Evolutionary conservation across 1,139 yeast species (phyloP), one percentile per base, ranked within the genome.

Genomic region (Pichia sp.): DNA sequence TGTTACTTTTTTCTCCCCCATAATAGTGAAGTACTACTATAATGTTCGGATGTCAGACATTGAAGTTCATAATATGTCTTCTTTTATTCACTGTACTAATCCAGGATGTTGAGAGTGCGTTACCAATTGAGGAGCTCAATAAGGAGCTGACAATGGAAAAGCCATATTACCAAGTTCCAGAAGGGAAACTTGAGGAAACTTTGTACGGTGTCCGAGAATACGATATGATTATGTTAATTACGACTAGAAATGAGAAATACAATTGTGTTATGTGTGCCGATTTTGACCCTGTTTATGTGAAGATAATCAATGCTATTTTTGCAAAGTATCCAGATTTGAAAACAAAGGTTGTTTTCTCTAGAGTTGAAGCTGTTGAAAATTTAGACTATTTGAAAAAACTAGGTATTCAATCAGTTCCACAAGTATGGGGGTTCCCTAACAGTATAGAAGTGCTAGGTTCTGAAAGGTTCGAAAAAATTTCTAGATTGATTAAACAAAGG

Each of bases 381-480:
- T 51, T 63, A 9, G 63, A 69, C 37, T 50, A 64, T 11, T 72
- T 75, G 46, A 56, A 61, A 22, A 58, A 60, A 19, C 52, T 79
- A 39, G 58, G 63, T 4, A 54, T 81, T 41, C 59, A 58, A 4
- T 62, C 74, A 4, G 73, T 80, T 3, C 91, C 93, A 1, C 79
- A 76, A 47, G 50, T 79, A 10, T 76, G 86, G 76, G 62, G 81
- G 4, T 68, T 75, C 43, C 85, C 85, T 4, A 56, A 55, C 7
- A 49, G 51, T 14, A 56, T 56, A 19, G 50, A 41, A 2, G 63
- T 62, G 6, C 19, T 40, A 14, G 47, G 46, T 5, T 40, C 15
- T 3, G 40, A 43, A 5, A 31, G 45, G 28, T 41, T 5, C 43
- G 22, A 35, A n/a, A 28, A 42, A 23, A 31, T 37, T 24, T 14